Evolutionary conservation across 495 filamentous ascomycete species (phyloP).

Genomic region (Aspergillus bertholletiae): DNA sequence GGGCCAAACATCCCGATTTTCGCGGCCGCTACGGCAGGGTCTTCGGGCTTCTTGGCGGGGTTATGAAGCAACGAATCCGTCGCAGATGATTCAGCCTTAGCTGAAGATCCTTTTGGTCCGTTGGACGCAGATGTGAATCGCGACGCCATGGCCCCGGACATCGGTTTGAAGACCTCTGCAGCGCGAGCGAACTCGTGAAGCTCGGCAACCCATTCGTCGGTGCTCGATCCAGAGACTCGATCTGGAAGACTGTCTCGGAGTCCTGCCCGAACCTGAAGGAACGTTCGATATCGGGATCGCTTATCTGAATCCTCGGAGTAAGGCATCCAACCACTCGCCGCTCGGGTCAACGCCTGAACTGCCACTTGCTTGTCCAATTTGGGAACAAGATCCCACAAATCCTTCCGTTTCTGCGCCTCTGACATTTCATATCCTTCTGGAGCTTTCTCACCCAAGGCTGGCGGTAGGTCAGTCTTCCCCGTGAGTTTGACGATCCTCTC

Average conservation of each 20-base stretch:
- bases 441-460: conserved; percentile 66
- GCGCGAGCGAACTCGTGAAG: conserved; percentile 83
- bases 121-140: conserved; percentile 77
- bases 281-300: conserved; percentile 69
- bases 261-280: conserved; percentile 76
- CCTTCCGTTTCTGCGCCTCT: conserved; percentile 54
- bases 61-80: conserved; percentile 47
- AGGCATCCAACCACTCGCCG: conserved; percentile 73
- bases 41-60: conserved; percentile 60
- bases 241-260: conserved; percentile 57
- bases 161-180: conserved; percentile 88
- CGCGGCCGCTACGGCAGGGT: conserved; percentile 86
- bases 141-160: conserved; percentile 86
- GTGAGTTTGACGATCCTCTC: conserved; percentile 72
- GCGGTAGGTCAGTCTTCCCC: conserved; percentile 72
- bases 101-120: conserved; percentile 38
- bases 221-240: conserved; percentile 50
- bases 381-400: conserved; percentile 66
- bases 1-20: conserved; percentile 88
- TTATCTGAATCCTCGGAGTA: conserved; percentile 82
- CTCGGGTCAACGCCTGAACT: conserved; percentile 69
- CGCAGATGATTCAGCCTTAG: conserved; percentile 31
- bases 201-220: conserved; percentile 76
- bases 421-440: conserved; percentile 59
- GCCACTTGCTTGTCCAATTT: conserved; percentile 71